A percentile compares a stretch with the other conserved stretches of the same genome.
phyloP scores from a whole-genome alignment of 768 basidiomycete genomes.

The Macrolepiota dolichaula region DNA sequence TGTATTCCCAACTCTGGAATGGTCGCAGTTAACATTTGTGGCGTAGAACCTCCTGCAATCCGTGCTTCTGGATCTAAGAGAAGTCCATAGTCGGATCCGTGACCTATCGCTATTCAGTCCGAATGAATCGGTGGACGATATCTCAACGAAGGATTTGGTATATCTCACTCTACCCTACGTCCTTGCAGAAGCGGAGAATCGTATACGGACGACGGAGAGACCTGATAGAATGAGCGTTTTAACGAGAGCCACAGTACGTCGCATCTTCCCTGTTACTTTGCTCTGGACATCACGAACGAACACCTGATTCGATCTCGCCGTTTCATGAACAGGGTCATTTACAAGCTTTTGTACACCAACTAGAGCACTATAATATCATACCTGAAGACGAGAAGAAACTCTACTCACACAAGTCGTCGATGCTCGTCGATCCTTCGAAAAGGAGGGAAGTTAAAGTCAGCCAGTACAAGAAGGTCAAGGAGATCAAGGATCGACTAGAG shows the following conservation, averaged over 20 bases:
- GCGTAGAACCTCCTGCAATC: constrained; percentile 56
- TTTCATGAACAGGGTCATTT: constrained; percentile 40
- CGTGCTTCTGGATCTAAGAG: constrained; percentile 52
- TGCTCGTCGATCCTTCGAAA: constrained; percentile 61
- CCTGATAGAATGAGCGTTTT: constrained; percentile 57
- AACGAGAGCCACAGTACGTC: constrained; percentile 53
- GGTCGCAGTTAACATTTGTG: not conserved
- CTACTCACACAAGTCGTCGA: constrained; percentile 43
- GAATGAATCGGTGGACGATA: constrained; percentile 81
- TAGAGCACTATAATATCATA: constrained; percentile 68
- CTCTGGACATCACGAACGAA: not conserved
- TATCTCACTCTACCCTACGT: constrained; percentile 76
- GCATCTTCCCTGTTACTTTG: not conserved
- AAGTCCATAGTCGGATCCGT: constrained; percentile 49
- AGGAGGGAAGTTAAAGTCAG: constrained; percentile 87
- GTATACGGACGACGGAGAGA: constrained; percentile 51
- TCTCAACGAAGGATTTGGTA: constrained; percentile 70
- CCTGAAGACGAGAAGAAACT: constrained; percentile 57
- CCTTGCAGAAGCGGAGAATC: constrained; percentile 60
- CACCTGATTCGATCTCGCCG: not conserved
- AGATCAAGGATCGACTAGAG: constrained; percentile 66
- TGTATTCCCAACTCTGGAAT: not conserved
- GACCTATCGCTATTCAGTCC: constrained; percentile 74
- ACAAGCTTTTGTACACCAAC: constrained; percentile 38
- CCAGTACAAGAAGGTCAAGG: constrained; percentile 86